Conservation (phyloP, 2,329 filamentous ascomycete genomes). For the Akanthomyces uredinophilus region DNA sequence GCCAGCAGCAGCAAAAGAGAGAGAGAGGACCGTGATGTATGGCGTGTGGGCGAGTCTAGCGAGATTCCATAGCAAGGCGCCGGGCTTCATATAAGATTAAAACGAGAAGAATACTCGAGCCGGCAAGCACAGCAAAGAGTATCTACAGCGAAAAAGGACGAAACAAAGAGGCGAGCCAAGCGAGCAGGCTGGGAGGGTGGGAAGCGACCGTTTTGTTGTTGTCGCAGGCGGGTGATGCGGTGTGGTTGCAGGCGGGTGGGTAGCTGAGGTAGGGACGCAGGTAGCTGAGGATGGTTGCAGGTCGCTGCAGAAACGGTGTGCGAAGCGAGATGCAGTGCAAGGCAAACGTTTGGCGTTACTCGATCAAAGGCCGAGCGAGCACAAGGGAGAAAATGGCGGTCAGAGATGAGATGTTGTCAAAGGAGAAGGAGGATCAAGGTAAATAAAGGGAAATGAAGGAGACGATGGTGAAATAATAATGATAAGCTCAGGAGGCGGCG, state of each 20-base stretch:
- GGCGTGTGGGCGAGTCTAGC: neutral
- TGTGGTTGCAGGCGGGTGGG: neutral
- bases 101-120: neutral
- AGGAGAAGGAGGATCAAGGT: neutral
- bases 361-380: neutral
- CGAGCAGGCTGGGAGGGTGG: neutral
- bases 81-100: neutral
- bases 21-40: neutral
- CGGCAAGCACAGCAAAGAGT: neutral
- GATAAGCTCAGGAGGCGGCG: slow-evolving; percentile 7
- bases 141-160: neutral
- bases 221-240: slow-evolving; percentile 5
- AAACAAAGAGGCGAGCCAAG: neutral
- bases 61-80: slow-evolving; percentile 1
- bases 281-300: neutral
- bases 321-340: neutral
- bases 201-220: slow-evolving; percentile 3
- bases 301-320: slow-evolving; percentile 10
- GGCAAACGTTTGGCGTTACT: no score
- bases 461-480: neutral
- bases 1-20: neutral
- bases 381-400: neutral
- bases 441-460: neutral
- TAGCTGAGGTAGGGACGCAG: no score
- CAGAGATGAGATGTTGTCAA: neutral